phyloP scores from a whole-genome alignment of 2,329 filamentous ascomycete species.

The Hymenoscyphus scutula region DNA sequence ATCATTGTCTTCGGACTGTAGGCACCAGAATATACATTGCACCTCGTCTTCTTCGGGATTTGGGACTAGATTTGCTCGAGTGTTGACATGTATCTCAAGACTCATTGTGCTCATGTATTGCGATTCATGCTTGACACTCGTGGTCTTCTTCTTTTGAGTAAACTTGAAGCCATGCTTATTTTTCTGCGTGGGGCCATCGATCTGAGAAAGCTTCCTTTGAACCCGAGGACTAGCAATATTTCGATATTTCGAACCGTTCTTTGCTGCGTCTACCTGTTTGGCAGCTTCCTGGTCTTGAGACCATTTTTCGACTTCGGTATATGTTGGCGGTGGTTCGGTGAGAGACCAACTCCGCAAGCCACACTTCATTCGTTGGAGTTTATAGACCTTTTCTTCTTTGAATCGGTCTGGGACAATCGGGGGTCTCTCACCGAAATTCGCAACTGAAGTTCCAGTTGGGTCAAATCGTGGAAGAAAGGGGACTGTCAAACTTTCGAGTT shows the following conservation, averaged over 20 bases:
- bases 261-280: conserved; percentile 7
- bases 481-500: conserved; percentile 69
- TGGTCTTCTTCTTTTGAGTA: conserved; percentile 71
- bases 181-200: conserved; percentile 82
- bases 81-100: conserved; percentile 88
- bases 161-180: conserved; percentile 83
- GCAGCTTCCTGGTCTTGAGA: conserved; percentile 42
- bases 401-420: conserved; percentile 48
- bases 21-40: conserved; percentile 84
- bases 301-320: conserved; percentile 69
- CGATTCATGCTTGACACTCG: conserved; percentile 76
- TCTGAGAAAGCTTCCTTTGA: conserved; percentile 65
- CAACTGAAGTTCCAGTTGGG: conserved; percentile 53
- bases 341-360: conserved; percentile 75
- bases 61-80: conserved; percentile 73
- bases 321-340: conserved; percentile 65
- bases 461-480: conserved; percentile 82
- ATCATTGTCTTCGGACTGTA: conserved; percentile 70
- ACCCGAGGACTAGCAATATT: conserved; percentile 17
- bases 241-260: conserved; percentile 23
- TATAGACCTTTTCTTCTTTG: conserved; percentile 50
- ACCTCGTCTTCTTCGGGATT: conserved; percentile 91
- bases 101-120: conserved; percentile 98
- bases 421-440: conserved; percentile 53
- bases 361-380: conserved; percentile 55